A percentile compares a stretch with the other conserved stretches of the same genome.
Conservation (phyloP, 495 filamentous ascomycete genomes). For the Lasiosphaeria ovina region DNA sequence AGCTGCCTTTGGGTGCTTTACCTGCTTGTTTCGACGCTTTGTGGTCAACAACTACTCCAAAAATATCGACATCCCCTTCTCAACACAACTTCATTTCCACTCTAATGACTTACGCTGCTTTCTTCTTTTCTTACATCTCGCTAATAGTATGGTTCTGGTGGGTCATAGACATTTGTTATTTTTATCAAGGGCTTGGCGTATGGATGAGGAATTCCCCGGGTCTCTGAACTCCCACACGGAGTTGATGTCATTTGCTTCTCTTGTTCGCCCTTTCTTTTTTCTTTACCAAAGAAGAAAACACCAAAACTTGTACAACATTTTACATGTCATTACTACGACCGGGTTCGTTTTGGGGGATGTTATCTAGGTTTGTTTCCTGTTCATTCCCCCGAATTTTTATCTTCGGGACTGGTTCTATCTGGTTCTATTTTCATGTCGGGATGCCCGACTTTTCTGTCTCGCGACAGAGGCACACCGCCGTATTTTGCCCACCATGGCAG, state of each 20-base stretch:
- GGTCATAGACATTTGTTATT: conserved; percentile 11
- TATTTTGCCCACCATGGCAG: background rate
- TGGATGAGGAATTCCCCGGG: conserved; percentile 1
- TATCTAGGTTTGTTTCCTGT: background rate
- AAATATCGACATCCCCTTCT: conserved; percentile 14
- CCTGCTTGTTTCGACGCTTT: conserved; percentile 2
- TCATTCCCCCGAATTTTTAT: background rate
- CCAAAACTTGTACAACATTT: conserved; percentile 1
- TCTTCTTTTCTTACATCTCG: conserved; percentile 17
- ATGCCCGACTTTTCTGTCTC: background rate
- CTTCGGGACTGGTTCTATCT: background rate
- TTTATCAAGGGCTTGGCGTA: conserved; percentile 6
- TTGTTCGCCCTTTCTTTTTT: conserved; percentile 1
- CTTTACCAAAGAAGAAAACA: background rate
- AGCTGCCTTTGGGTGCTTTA: conserved; percentile 9
- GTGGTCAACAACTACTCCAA: background rate
- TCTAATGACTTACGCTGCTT: conserved; percentile 18
- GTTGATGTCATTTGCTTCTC: conserved; percentile 3
- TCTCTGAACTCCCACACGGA: conserved; percentile 1
- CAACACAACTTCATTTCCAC: conserved; percentile 12
- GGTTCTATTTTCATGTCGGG: background rate
- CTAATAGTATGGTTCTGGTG: conserved; percentile 1
- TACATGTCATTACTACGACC: background rate
- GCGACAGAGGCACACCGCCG: background rate
- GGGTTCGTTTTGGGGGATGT: background rate